phyloP scores from a whole-genome alignment of 2,329 filamentous ascomycete genomes.

The Myriosclerotinia curreyana region DNA sequence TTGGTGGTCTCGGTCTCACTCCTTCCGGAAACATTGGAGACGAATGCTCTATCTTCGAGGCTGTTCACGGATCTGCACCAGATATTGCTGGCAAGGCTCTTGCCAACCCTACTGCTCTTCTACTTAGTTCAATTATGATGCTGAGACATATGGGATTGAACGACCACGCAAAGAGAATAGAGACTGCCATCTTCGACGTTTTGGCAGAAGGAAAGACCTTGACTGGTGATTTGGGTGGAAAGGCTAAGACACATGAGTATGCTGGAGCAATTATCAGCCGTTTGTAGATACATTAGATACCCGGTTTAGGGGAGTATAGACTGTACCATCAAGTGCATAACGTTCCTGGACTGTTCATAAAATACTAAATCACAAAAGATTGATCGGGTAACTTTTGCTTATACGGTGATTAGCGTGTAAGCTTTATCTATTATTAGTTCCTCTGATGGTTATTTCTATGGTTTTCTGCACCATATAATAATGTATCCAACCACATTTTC shows the following conservation, averaged over 20 bases:
- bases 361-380: constrained; percentile 31
- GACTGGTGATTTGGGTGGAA: constrained; percentile 94
- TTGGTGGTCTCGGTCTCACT: constrained; percentile 94
- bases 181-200: constrained; percentile 92
- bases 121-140: constrained; percentile 99
- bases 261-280: constrained; percentile 78
- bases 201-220: constrained; percentile 94
- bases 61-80: constrained; percentile 94
- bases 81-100: constrained; percentile 95
- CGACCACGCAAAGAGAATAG: constrained; percentile 81
- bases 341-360: constrained; percentile 13
- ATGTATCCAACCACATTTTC: neutral
- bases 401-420: neutral
- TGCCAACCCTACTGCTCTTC: constrained; percentile 94
- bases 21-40: constrained; percentile 98
- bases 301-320: constrained; percentile 32
- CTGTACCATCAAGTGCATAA: constrained; percentile 34
- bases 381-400: neutral
- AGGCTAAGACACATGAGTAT: constrained; percentile 93
- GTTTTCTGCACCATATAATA: neutral
- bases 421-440: neutral
- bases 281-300: constrained; percentile 40
- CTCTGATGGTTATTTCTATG: neutral
- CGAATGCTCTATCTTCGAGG: constrained; percentile 99
- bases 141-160: constrained; percentile 93